Conservation (phyloP, 2,329 filamentous ascomycete species). For the Colletotrichum truncatum region DNA sequence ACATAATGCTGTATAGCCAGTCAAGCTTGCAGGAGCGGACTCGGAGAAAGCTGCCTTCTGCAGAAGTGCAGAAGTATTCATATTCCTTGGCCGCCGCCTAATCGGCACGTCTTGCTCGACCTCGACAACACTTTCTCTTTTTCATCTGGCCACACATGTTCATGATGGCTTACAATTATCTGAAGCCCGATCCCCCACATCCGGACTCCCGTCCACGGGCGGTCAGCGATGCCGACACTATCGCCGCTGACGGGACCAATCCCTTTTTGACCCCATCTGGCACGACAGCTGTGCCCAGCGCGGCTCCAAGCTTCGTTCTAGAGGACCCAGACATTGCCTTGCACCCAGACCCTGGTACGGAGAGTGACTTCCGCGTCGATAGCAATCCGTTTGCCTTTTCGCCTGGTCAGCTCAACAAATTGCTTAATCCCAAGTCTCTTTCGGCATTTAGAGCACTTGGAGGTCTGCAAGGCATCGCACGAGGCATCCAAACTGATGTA, state of each 20-base stretch:
- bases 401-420: constrained; percentile 77
- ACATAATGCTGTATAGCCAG: not conserved
- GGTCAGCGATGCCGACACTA: constrained; percentile 28
- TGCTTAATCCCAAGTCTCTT: constrained; percentile 79
- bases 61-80: constrained; percentile 3
- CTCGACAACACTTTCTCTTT: constrained; percentile 24
- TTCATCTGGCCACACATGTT: not conserved
- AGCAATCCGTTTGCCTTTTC: constrained; percentile 81
- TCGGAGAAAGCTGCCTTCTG: constrained; percentile 18
- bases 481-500: constrained; percentile 72
- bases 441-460: constrained; percentile 77
- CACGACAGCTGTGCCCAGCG: constrained; percentile 20
- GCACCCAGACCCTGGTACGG: constrained; percentile 74
- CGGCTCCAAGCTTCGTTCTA: constrained; percentile 23
- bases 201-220: constrained; percentile 20
- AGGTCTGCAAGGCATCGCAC: constrained; percentile 74
- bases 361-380: constrained; percentile 72
- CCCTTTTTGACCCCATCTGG: constrained; percentile 35
- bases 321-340: constrained; percentile 60
- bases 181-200: constrained; percentile 22
- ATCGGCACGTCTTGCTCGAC: constrained; percentile 25
- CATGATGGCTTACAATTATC: constrained; percentile 21
- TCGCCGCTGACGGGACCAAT: constrained; percentile 25
- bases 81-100: constrained; percentile 20
- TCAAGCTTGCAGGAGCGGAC: not conserved